Base-by-base conservation (phyloP, 768 basidiomycete species). In the Suillus bovinus region DNA sequence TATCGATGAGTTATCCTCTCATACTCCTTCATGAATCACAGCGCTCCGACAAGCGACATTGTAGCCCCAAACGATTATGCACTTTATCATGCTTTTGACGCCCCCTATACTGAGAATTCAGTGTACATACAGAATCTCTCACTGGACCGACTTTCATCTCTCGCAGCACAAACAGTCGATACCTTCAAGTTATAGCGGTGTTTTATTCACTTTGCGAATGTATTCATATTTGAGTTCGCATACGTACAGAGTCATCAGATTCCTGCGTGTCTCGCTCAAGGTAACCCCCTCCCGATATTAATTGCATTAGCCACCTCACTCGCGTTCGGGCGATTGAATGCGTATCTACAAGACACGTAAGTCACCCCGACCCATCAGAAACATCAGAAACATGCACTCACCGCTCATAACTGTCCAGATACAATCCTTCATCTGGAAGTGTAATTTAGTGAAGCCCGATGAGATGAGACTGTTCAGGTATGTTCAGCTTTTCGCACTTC, bases 21-120 rank as follows among this genome's bases (percentile, higher is more conserved):
- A n/a, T n/a, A 10, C 42, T 10, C 10, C 42, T 42, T 42, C 66
- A 36, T 44, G 33, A 33, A 33, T 34, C 33, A 34, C 10, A 97
- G 96, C 93, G 17, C 84, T 98, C 50, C 88, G 91, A 38, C 87
- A 92, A 64, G 96, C 93, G n/a, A 81, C 44, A 96, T n/a, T n/a
- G n/a, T n/a, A 95, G 72, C 82, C 98, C 14, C 94, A 95, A 0
- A 89, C 91, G 0, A 81, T 80, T 53, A 93, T 91, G 76, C 94
- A 98, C 72, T 94, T 96, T 74, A 89, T 97, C 63, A 83, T 79
- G 64, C 80, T 81, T 13, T 71, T 78, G 10, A 79, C 89, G 0
- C 86, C 87, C 39, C 39, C 41, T 20, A 41, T 17, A 5, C 95
- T 41, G 85, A 93, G 17, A 88, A 81, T 63, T 71, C 90, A 47